Evolutionary conservation across 495 filamentous ascomycete genomes (phyloP).

Genomic region (Hyaloscypha finlandica): DNA sequence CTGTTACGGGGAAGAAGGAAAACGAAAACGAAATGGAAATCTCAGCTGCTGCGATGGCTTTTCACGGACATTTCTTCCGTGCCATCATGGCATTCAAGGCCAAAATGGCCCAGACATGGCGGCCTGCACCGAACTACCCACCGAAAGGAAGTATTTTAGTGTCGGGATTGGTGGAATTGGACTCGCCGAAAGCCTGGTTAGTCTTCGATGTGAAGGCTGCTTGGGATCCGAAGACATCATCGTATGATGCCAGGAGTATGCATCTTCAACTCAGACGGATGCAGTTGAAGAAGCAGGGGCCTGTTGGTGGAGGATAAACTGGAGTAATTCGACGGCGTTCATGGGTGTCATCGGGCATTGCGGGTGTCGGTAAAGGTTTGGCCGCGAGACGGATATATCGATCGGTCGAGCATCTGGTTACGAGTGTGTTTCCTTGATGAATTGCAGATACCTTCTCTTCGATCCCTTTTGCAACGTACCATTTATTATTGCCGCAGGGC

Average conservation of each 20-base stretch:
- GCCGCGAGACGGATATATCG: slow-evolving; percentile 7
- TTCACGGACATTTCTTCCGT: slow-evolving; percentile 19
- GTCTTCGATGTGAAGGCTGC: slow-evolving; percentile 59
- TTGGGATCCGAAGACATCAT: slow-evolving; percentile 55
- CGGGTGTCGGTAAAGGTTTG: slow-evolving; percentile 14
- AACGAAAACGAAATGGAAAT: slow-evolving; percentile 36
- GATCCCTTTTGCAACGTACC: too few relatives aligned
- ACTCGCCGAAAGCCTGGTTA: slow-evolving; percentile 55
- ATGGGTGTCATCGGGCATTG: slow-evolving; percentile 10
- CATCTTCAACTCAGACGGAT: slow-evolving; percentile 18
- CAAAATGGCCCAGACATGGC: slow-evolving; percentile 51
- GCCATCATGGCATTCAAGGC: slow-evolving; percentile 55
- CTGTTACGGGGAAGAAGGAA: slow-evolving; percentile 40
- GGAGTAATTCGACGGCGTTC: not conserved
- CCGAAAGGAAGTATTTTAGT: slow-evolving; percentile 67
- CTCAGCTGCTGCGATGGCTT: slow-evolving; percentile 24
- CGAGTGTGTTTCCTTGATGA: not conserved
- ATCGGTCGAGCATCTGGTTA: not conserved
- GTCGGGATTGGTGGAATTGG: slow-evolving; percentile 65
- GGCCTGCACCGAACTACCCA: slow-evolving; percentile 42
- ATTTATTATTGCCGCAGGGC: too few relatives aligned
- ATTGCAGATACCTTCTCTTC: not conserved
- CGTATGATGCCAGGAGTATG: slow-evolving; percentile 28
- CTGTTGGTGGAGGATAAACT: slow-evolving; percentile 11
- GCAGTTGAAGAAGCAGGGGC: slow-evolving; percentile 28